Base-by-base conservation (phyloP, 2,329 filamentous ascomycete species). In the Curvularia eragrostidis region DNA sequence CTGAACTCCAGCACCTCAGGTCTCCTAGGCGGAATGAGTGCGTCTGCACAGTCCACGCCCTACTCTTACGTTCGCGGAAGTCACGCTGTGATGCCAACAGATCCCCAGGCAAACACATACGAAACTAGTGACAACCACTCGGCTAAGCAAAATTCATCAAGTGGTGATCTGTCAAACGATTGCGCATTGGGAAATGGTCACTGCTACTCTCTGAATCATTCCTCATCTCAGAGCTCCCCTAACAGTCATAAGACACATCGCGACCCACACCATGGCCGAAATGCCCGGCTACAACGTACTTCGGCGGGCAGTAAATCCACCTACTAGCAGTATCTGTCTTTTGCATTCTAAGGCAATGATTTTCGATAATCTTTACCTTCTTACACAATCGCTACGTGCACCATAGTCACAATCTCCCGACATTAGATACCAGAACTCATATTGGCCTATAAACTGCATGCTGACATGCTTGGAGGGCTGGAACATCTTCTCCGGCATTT, bases 161-260 rank as follows among this genome's bases (percentile, higher is more conserved):
- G 58, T 10, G 65, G 63, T 3, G 58, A 62, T 10, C 41, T 67
- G 13, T 50, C 70, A 3, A 68, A 63, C 30, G 71, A 74, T 13
- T 67, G 67, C 6, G 75, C 71, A 1, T 62, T 81, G 6, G 69
- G 80, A 28, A 81, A 72, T 41, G 80, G 79, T 2, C 68, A 79
- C 28, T 67, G 66, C 15, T 82, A 82, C 41, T 49, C 42, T 30
- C 52, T 58, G 44, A 72, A 68, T 10, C 77, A 57, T 5, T 74
- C 59, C 1, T 63, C 58, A 21, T 44, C 60, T 8, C 64, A 66
- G 6, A 55, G 48, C 44, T 50, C 63, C n/a, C 28, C 49, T 1
- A 18, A 9, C 21, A 28, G 34, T 19, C 52, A 51, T 47, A 60
- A 41, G 6, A n/a, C 54, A 36, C 55, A 54, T 15, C 43, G 41